Evolutionary conservation across 176 grass and related monocot genomes (phyloP).

Genomic region (Eremochloa ophiuroides): DNA sequence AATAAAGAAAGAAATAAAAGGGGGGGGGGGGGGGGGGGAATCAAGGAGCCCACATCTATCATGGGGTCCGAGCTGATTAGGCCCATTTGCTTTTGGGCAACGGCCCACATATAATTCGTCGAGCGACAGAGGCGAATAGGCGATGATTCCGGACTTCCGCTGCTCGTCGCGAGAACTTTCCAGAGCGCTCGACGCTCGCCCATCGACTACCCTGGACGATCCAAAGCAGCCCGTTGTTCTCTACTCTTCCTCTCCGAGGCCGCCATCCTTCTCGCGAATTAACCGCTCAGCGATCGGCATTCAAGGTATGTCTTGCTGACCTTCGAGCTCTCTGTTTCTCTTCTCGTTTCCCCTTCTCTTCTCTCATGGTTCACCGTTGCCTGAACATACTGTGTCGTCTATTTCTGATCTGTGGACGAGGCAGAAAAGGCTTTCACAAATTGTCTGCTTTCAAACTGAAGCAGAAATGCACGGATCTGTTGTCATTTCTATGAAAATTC

Average conservation of each 20-base stretch:
- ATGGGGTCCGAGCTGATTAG: too few species aligned
- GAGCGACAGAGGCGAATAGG: background rate
- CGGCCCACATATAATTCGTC: too few species aligned
- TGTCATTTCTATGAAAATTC: background rate
- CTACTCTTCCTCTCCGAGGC: background rate
- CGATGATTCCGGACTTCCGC: background rate
- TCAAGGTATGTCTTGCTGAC: background rate
- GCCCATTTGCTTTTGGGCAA: too few species aligned
- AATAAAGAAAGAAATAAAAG: too few species aligned
- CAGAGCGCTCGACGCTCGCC: background rate
- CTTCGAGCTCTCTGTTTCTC: background rate
- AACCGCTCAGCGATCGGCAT: background rate
- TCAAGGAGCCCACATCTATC: too few species aligned
- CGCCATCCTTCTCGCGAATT: background rate
- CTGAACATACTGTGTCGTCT: background rate
- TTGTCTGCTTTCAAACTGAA: background rate
- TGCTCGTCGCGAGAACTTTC: background rate
- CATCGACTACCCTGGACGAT: background rate
- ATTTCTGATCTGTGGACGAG: background rate
- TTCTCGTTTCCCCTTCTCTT: background rate
- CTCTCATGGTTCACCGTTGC: background rate
- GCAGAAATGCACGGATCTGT: background rate
- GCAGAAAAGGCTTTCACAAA: background rate
- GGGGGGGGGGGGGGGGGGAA: too few species aligned
- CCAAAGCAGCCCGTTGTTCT: background rate